Conservation (phyloP, 1,284 basidiomycete species). For the Boletus semigastroideus region DNA sequence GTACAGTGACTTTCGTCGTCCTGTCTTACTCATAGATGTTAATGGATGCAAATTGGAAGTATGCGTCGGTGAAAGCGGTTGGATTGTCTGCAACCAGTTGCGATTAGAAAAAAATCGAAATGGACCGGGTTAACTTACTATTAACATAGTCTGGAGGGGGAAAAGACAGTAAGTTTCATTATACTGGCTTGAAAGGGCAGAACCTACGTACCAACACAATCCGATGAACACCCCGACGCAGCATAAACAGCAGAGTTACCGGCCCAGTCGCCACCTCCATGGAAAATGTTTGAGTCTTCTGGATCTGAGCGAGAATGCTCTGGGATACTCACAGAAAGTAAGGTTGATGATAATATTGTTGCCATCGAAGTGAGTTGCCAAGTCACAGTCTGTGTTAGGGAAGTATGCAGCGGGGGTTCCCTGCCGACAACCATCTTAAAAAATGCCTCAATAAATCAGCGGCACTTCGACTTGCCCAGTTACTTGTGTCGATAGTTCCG, state of each 20-base stretch:
- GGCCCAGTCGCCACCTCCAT: constrained; percentile 44
- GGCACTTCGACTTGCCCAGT: constrained; percentile 32
- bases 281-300: background rate
- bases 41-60: constrained; percentile 49
- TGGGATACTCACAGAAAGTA: constrained; percentile 35
- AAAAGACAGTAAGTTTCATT: background rate
- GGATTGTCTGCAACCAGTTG: constrained; percentile 39
- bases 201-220: constrained; percentile 30
- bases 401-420: constrained; percentile 40
- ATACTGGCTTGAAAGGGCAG: background rate
- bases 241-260: constrained; percentile 33
- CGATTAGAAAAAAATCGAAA: background rate
- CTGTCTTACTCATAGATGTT: constrained; percentile 34
- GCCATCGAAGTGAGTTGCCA: constrained; percentile 36
- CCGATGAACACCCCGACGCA: constrained; percentile 36
- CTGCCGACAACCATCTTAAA: constrained; percentile 30
- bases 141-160: constrained; percentile 26
- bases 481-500: constrained; percentile 27
- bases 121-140: constrained; percentile 26
- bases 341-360: constrained; percentile 45
- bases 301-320: background rate
- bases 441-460: background rate
- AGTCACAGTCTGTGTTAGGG: constrained; percentile 37
- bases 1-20: background rate
- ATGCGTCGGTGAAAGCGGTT: constrained; percentile 48